Evolutionary conservation across 208 protist species (phyloP).

Genomic region (Trypanosoma cruzi): DNA sequence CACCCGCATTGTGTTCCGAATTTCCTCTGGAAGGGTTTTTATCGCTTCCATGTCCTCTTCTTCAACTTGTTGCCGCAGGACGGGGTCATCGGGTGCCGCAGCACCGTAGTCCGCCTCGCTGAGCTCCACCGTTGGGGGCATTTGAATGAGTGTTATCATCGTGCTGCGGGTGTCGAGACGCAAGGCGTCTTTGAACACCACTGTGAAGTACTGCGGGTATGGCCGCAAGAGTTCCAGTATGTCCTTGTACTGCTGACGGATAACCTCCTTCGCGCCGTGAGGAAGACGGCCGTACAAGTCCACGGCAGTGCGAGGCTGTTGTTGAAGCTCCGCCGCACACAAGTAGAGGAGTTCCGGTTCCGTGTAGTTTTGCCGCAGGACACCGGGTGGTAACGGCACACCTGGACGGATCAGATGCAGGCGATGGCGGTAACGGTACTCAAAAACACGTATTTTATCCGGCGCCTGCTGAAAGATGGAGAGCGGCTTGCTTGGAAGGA

Average conservation of each 20-base stretch:
- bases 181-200: conserved; percentile 35
- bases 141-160: conserved; percentile 31
- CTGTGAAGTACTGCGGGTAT: conserved; percentile 52
- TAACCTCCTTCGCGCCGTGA: conserved; percentile 40
- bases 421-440: conserved; percentile 47
- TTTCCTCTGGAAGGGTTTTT: conserved; percentile 23
- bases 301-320: conserved; percentile 12
- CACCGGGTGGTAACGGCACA: conserved; percentile 52
- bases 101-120: conserved; percentile 29
- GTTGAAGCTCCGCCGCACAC: conserved; percentile 37
- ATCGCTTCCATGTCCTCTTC: conserved; percentile 27
- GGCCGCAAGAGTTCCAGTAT: conserved; percentile 33
- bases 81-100: not conserved
- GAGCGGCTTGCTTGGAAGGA: conserved; percentile 40
- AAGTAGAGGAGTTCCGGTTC: conserved; percentile 52
- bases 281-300: conserved; percentile 44
- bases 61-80: conserved; percentile 19
- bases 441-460: conserved; percentile 61
- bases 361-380: conserved; percentile 45
- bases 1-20: conserved; percentile 15
- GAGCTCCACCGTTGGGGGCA: conserved; percentile 20
- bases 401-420: conserved; percentile 49
- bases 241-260: conserved; percentile 34
- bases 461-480: conserved; percentile 39
- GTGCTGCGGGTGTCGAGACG: conserved; percentile 24